Percentiles rank a stretch among this genome's conserved stretches.
Evolutionary conservation across 257 asterid species (phyloP).

Genomic region (Ocimum tenuiflorum): DNA sequence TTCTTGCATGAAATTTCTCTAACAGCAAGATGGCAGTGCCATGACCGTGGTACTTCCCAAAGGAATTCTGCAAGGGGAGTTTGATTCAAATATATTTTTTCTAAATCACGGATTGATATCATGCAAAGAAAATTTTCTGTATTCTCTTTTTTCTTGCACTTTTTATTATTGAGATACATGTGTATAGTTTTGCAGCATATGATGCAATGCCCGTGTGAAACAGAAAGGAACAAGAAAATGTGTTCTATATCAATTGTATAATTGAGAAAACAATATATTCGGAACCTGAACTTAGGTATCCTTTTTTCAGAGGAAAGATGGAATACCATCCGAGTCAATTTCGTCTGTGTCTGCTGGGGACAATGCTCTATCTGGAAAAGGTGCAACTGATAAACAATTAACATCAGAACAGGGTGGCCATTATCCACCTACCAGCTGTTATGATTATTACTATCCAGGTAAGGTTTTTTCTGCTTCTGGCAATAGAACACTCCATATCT

Average conservation of each 20-base stretch:
- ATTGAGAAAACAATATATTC: not conserved
- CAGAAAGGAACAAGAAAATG: not conserved
- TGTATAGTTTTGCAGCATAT: not conserved
- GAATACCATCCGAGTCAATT: constrained; percentile 25
- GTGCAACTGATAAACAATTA: constrained; percentile 26
- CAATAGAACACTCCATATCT: not conserved
- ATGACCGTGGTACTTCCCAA: not conserved
- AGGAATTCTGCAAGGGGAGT: not conserved
- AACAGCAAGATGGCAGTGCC: not conserved
- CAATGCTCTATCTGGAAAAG: constrained; percentile 31
- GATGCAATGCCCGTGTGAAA: not conserved
- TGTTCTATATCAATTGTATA: not conserved
- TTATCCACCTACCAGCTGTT: constrained; percentile 50
- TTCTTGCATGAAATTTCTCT: not conserved
- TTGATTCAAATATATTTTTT: not conserved
- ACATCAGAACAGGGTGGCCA: constrained; percentile 43
- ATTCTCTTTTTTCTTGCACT: not conserved
- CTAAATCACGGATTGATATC: not conserved
- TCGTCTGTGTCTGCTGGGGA: constrained; percentile 31
- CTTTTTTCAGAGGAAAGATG: constrained; percentile 41
- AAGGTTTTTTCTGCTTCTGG: constrained; percentile 15
- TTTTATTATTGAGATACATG: not conserved
- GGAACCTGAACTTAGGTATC: not conserved
- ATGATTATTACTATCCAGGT: constrained; percentile 64
- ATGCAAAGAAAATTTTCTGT: too few species aligned